phyloP scores from a whole-genome alignment of 140 eudicot species.

The Stevia rebaudiana region DNA sequence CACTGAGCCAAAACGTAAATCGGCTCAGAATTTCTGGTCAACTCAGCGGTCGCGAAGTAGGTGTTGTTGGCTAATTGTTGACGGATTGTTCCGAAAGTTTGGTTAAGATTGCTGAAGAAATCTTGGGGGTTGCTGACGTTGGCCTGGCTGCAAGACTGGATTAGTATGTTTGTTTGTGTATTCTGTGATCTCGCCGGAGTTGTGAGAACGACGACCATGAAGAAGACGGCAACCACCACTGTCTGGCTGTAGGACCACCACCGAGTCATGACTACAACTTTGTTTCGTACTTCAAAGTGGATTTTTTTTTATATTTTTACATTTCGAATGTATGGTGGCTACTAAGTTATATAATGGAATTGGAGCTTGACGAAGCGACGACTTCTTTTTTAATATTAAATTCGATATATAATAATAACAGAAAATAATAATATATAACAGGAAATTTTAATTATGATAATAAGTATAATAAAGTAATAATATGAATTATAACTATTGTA shows the following conservation, averaged over 20 bases:
- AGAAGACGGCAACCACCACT: constrained; percentile 17
- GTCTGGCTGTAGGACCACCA: constrained; percentile 20
- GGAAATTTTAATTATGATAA: too few species aligned
- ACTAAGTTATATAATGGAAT: too few species aligned
- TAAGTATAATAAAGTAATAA: too few species aligned
- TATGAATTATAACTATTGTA: too few species aligned
- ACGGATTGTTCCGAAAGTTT: constrained; percentile 41
- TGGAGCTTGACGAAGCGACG: too few species aligned
- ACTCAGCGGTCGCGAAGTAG: constrained; percentile 46
- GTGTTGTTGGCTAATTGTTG: constrained; percentile 30
- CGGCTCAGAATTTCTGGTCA: constrained; percentile 48
- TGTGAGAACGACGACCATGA: constrained; percentile 6
- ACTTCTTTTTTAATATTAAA: too few species aligned
- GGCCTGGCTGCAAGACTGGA: constrained; percentile 50
- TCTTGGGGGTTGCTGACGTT: constrained; percentile 38
- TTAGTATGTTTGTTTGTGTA: constrained; percentile 43
- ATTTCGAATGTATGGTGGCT: too few species aligned
- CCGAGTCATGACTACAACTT: constrained; percentile 6
- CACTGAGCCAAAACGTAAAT: constrained; percentile 69
- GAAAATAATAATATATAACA: too few species aligned
- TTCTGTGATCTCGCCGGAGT: constrained; percentile 28
- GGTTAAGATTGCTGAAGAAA: constrained; percentile 49
- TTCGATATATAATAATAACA: too few species aligned
- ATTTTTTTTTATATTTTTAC: too few species aligned
- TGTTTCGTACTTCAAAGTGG: constrained; percentile 3